phyloP scores from a whole-genome alignment of 2,329 filamentous ascomycete genomes.

The Dryadomyces quercivorus region DNA sequence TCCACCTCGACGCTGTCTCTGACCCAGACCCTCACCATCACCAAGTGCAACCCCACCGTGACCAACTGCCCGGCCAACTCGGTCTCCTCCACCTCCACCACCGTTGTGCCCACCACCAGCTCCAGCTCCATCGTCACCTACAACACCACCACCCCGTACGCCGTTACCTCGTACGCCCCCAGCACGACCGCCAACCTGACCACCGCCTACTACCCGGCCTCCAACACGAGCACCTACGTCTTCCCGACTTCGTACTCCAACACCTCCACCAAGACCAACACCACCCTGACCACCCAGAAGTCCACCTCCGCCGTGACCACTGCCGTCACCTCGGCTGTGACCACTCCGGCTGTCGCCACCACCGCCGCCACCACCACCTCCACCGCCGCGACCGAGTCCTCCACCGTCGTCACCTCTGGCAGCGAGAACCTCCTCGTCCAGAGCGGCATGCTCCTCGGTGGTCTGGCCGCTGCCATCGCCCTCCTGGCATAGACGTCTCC shows the following conservation, averaged over 20 bases:
- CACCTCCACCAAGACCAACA: conserved; percentile 12
- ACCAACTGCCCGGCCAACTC: conserved; percentile 29
- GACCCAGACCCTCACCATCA: conserved; percentile 34
- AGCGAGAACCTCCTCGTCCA: conserved; percentile 25
- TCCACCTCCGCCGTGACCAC: background rate
- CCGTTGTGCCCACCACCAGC: background rate
- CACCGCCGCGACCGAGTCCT: background rate
- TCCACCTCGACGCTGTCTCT: conserved; percentile 33
- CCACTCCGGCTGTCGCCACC: background rate
- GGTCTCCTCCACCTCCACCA: conserved; percentile 11
- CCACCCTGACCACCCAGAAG: conserved; percentile 3
- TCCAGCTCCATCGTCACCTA: conserved; percentile 9
- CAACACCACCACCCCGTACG: conserved; percentile 13
- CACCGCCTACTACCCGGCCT: conserved; percentile 10
- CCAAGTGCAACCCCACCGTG: conserved; percentile 30
- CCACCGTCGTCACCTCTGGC: conserved; percentile 11
- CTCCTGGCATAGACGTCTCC: conserved; percentile 21
- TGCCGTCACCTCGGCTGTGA: background rate
- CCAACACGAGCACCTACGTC: conserved; percentile 11
- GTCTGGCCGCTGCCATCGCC: conserved; percentile 26
- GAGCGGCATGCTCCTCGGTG: conserved; percentile 26
- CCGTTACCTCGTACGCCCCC: conserved; percentile 1
- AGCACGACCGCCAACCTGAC: conserved; percentile 1
- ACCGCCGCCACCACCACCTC: conserved; percentile 4
- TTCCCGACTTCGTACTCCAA: conserved; percentile 13